These are phyloP conservation scores for Syncephalastrum racemosum DNA, from an alignment of 371 early-diverging fungal species.

Conservation along the genomic window DNA sequence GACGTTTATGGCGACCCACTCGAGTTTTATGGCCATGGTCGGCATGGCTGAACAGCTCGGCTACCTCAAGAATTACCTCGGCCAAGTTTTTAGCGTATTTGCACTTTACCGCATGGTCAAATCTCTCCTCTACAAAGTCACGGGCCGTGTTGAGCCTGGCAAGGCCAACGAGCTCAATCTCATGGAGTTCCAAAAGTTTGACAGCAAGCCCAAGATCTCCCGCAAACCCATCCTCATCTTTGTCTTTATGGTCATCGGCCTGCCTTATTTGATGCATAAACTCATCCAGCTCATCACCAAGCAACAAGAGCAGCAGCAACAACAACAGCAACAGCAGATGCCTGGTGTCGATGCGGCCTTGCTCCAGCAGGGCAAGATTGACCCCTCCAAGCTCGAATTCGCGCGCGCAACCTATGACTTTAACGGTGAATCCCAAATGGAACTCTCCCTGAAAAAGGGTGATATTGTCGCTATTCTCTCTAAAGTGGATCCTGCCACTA, in stretches of 20 bases:
- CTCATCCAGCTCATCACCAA: conserved; percentile 69
- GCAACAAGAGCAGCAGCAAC: conserved; percentile 25
- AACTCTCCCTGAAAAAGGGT: conserved; percentile 80
- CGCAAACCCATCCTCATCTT: conserved; percentile 84
- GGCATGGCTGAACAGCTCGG: conserved; percentile 97
- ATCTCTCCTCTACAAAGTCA: conserved; percentile 41
- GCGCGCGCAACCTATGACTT: conserved; percentile 90
- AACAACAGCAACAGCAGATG: conserved; percentile 18
- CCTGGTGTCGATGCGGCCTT: not conserved
- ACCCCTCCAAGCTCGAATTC: conserved; percentile 65
- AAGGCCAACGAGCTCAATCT: conserved; percentile 66
- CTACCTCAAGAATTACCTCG: conserved; percentile 76
- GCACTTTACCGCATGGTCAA: conserved; percentile 68
- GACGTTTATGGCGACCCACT: conserved; percentile 95
- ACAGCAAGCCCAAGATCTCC: conserved; percentile 38
- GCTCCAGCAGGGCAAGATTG: conserved; percentile 8
- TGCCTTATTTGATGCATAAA: conserved; percentile 92
- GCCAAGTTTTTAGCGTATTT: conserved; percentile 76
- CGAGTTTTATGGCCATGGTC: conserved; percentile 96
- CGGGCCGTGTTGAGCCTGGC: conserved; percentile 21
- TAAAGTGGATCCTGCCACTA: conserved; percentile 73
- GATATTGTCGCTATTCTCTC: conserved; percentile 84
- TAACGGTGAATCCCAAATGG: conserved; percentile 69
- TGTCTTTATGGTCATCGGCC: conserved; percentile 80
- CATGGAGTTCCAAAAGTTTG: conserved; percentile 68